Evolutionary conservation across 257 asterid species (phyloP), one percentile per base, ranked within the genome.

Genomic region (Solanum pinnatisectum): DNA sequence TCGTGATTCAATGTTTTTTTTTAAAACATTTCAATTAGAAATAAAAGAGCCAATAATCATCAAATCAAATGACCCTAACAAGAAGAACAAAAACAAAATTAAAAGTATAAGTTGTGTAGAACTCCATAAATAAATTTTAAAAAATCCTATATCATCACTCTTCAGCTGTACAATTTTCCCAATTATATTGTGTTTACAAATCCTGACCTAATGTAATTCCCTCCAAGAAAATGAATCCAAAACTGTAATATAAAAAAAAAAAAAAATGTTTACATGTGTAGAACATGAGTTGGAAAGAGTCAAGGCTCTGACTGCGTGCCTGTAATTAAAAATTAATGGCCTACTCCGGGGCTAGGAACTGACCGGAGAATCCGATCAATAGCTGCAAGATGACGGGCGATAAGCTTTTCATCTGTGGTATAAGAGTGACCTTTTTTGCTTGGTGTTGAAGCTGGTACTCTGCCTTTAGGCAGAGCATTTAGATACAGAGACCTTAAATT

Each of bases 341-440:
- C 96, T 4, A 86, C 91, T 73, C 94, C 94, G 83, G 96, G 96
- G 84, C 95, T 92, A 10, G 96, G 96, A 33, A 92, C 94, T 15
- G 95, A 93, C 36, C 92, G 89, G 89, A 93, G 94, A 83, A 90
- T 91, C 88, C 95, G 90, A 35, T 88, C 92, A 27, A 89, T 27
- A 84, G 90, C 92, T 36, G 92, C 82, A 39, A 94, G 93, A 92
- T 92, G 94, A 88, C 93, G 91, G 81, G 89, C 87, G 77, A 93
- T 42, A 84, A 90, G 92, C 92, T 94, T 91, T 36, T 91, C 88
- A 23, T 91, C 91, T 23, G 79, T 83, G 83, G 87, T 71, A 76
- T 49, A 87, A 35, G 91, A 74, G 91, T 94, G 91, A 63, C 95
- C 94, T 87, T 85, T 91, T 89, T 90, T 92, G 93, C 90, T 92